Evolutionary conservation across 2,329 filamentous ascomycete species (phyloP).

Genomic region (Torrubiella hemipterigena): DNA sequence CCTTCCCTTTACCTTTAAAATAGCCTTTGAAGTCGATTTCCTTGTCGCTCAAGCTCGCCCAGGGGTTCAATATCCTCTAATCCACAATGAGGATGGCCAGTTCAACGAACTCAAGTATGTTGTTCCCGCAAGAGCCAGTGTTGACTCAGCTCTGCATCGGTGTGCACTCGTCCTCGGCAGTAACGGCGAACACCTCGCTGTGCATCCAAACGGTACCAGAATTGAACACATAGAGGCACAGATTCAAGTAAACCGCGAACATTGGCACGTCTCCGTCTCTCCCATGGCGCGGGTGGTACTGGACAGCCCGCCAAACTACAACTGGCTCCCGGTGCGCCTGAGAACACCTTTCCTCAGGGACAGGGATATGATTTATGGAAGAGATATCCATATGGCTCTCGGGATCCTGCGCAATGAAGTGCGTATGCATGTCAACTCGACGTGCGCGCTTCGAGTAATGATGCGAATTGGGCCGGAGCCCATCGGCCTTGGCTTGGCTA

Average conservation of each 20-base stretch:
- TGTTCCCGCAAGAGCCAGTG: too few species aligned
- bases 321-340: constrained; percentile 15
- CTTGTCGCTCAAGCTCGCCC: neutral
- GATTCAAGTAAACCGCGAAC: too few species aligned
- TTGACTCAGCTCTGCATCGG: too few species aligned
- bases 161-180: too few species aligned
- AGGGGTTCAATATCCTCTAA: neutral
- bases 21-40: neutral
- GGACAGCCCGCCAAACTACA: too few species aligned
- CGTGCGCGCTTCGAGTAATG: constrained; percentile 10
- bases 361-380: neutral
- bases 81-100: neutral
- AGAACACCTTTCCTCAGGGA: constrained; percentile 9
- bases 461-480: neutral
- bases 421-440: constrained; percentile 13
- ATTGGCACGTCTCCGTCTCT: too few species aligned
- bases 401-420: constrained; percentile 7
- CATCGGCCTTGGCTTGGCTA: constrained; percentile 3
- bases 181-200: too few species aligned
- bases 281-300: too few species aligned
- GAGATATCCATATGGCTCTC: constrained; percentile 2
- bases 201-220: too few species aligned
- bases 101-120: too few species aligned
- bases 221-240: too few species aligned
- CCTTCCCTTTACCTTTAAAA: too few species aligned